A percentile compares a stretch with the other conserved stretches of the same genome.
phyloP scores from a whole-genome alignment of 2,329 filamentous ascomycete genomes.

The Penicillium hordei region DNA sequence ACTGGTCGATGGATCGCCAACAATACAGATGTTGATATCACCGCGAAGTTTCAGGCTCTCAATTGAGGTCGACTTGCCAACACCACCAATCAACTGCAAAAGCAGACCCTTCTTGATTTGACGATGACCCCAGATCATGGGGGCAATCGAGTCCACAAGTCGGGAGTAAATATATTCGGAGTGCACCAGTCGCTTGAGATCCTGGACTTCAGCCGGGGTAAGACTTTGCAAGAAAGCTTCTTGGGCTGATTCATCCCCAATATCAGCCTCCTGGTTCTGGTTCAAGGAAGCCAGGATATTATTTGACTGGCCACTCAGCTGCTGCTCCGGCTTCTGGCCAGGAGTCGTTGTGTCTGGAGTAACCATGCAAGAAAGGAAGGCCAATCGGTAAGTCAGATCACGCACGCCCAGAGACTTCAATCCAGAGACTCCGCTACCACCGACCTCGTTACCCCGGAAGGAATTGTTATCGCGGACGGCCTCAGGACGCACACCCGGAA shows the following conservation, averaged over 20 bases:
- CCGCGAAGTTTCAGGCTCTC: constrained; percentile 95
- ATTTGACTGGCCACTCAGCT: constrained; percentile 68
- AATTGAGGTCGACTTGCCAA: constrained; percentile 77
- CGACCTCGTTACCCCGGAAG: constrained; percentile 73
- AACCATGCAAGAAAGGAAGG: constrained; percentile 97
- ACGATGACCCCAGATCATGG: constrained; percentile 95
- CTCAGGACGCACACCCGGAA: constrained; percentile 80
- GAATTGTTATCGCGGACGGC: constrained; percentile 80
- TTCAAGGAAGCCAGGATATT: constrained; percentile 86
- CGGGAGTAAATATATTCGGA: constrained; percentile 92
- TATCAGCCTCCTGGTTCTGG: constrained; percentile 67
- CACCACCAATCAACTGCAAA: constrained; percentile 92
- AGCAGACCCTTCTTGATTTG: constrained; percentile 97
- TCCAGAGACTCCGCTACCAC: constrained; percentile 80
- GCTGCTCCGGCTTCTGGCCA: constrained; percentile 69
- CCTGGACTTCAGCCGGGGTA: constrained; percentile 82
- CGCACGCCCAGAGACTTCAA: constrained; percentile 91
- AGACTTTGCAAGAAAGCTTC: constrained; percentile 83
- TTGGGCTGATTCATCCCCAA: constrained; percentile 81
- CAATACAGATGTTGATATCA: constrained; percentile 98
- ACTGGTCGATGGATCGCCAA: constrained; percentile 93
- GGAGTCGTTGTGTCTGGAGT: constrained; percentile 81
- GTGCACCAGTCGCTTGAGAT: constrained; percentile 90
- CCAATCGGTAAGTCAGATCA: constrained; percentile 90
- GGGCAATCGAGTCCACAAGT: constrained; percentile 88